Evolutionary conservation across 257 asterid species (phyloP).

Genomic region (Petrea volubilis): DNA sequence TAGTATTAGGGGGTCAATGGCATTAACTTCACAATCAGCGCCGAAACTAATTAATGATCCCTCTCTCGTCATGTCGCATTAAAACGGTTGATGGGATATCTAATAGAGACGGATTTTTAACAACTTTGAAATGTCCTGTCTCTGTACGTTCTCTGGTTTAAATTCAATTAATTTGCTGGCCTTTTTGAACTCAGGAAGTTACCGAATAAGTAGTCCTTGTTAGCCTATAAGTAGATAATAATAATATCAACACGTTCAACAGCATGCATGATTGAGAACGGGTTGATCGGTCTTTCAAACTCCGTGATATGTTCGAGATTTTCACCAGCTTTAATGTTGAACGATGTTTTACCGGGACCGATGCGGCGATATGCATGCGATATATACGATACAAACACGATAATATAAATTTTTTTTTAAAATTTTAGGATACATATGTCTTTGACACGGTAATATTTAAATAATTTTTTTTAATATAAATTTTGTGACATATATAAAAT

Average conservation of each 20-base stretch:
- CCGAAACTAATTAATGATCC: constrained; percentile 1
- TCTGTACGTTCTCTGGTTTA: not conserved
- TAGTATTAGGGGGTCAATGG: not conserved
- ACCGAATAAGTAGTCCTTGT: constrained; percentile 3
- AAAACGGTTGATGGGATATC: constrained; percentile 16
- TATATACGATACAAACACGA: no score
- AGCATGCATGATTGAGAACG: no score
- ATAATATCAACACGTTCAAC: not conserved
- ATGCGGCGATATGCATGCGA: no score
- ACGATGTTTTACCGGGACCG: no score
- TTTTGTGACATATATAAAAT: no score
- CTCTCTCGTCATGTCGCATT: constrained; percentile 16
- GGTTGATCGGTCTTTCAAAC: not conserved
- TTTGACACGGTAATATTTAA: no score
- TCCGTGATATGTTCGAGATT: no score
- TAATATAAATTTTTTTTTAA: no score
- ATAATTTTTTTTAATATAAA: no score
- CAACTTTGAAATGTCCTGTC: constrained; percentile 17
- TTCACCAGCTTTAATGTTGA: no score
- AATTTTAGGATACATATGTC: no score
- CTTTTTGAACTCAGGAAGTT: not conserved
- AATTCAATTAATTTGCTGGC: not conserved
- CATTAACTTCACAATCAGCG: constrained; percentile 24
- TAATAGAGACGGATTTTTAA: no score
- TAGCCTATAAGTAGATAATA: not conserved